Percentiles rank a stretch among this genome's conserved stretches.
phyloP scores from a whole-genome alignment of 1,139 yeast species.

The Scheffersomyces insectosa region DNA sequence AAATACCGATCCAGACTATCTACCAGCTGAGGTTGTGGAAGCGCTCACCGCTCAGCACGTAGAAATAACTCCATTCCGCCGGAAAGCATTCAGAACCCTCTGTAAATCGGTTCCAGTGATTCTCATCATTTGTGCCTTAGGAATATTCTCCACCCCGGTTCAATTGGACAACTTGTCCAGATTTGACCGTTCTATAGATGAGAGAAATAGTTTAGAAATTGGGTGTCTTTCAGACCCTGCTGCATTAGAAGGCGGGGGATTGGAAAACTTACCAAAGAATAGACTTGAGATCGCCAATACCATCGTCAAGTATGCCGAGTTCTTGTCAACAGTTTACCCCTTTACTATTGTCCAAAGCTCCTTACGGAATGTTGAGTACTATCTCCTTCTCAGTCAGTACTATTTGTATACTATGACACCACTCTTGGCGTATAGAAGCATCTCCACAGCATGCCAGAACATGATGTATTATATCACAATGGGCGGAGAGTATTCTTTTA shows the following conservation, averaged over 20 bases:
- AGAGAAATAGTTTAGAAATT: slow-evolving; percentile 20
- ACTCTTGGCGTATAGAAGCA: slow-evolving; percentile 34
- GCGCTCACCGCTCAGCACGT: slow-evolving; percentile 14
- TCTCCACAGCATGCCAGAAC: slow-evolving; percentile 33
- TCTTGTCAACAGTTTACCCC: slow-evolving; percentile 27
- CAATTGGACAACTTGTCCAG: slow-evolving; percentile 35
- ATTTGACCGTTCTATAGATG: slow-evolving; percentile 30
- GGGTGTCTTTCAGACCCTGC: slow-evolving; percentile 18
- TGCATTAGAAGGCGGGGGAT: slow-evolving; percentile 11
- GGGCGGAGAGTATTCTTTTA: not conserved
- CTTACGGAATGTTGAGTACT: slow-evolving; percentile 25
- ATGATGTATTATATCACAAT: slow-evolving; percentile 33
- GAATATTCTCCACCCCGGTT: slow-evolving; percentile 32
- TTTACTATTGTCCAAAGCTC: slow-evolving; percentile 19
- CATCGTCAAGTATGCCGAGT: slow-evolving; percentile 24
- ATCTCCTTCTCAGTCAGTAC: slow-evolving; percentile 37
- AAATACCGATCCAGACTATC: slow-evolving; percentile 9
- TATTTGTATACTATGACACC: slow-evolving; percentile 40
- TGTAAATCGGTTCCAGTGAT: slow-evolving; percentile 31
- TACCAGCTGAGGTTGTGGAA: slow-evolving; percentile 14
- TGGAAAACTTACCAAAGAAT: slow-evolving; percentile 16
- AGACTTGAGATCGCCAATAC: slow-evolving; percentile 25
- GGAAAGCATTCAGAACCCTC: slow-evolving; percentile 22
- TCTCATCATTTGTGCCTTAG: slow-evolving; percentile 35
- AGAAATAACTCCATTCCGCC: slow-evolving; percentile 20